Evolutionary conservation across 805 yeast genomes (phyloP), one percentile per base, ranked within the genome.

Genomic region (Myxozyma neotropica): DNA sequence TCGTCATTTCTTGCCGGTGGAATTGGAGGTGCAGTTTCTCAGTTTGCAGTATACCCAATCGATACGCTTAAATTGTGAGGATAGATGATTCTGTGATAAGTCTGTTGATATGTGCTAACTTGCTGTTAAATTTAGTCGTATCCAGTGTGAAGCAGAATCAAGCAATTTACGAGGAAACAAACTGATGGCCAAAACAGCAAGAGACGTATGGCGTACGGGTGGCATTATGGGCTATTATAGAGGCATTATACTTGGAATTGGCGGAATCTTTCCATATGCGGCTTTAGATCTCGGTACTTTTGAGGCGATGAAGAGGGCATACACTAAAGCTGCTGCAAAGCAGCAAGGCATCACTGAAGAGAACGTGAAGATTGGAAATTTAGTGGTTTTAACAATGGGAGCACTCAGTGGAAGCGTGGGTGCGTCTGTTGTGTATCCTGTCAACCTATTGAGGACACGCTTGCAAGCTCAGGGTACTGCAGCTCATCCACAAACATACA

Each of bases 251-350:
- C 95, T 90, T 26, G 99, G 99, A n/a, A 83, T 92, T 3, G 82
- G 92, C 59, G 99, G 99, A 49, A 93, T 94, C 66, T 94, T 94
- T 76, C 99, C 99, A 0, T 94, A 92, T 72, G 97, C 98, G 0
- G 99, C 99, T 0, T 77, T 94, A 31, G 99, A 94, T 73, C 77
- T 94, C 53, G 99, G 99, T 38, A 91, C 97, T 0, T 94, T 94
- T 72, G 80, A 93, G 8, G 86, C 92, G 0, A 81, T 94, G 66
- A 93, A 93, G 72, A 83, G 84, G 65, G 86, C 89, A 80, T 86
- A 88, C 67, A 80, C 86, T 19, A 75, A 79, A 48, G 79, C 83
- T 62, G 85, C 86, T 71, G 89, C 96, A 8, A 75, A 72, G 43
- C 73, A 72, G 56, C 74, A 74, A 21, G 78, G 81, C 6, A 73